Percentiles rank a stretch among this genome's conserved stretches.
Evolutionary conservation across 441 rosid species (phyloP).

Genomic region (Arabidopsis hybrid): DNA sequence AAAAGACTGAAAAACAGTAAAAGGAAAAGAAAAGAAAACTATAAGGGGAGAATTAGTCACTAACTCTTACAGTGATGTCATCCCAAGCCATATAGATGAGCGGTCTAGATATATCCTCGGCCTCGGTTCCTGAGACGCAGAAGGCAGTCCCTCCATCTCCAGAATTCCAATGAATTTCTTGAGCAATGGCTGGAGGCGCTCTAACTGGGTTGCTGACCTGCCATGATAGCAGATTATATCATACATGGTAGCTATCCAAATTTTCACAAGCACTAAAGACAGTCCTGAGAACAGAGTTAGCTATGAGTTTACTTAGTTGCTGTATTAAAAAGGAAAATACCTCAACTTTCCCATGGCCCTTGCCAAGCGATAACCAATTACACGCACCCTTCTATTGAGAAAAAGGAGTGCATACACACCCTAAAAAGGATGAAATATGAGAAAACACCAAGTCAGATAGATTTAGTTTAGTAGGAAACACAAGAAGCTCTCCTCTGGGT

Average conservation of each 20-base stretch:
- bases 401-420: conserved; percentile 96
- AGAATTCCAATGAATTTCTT: conserved; percentile 77
- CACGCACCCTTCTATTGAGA: conserved; percentile 90
- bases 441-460: conserved; percentile 39
- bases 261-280: conserved; percentile 25
- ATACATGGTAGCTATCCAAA: conserved; percentile 19
- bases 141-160: conserved; percentile 86
- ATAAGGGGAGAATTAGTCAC: conserved; percentile 45
- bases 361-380: conserved; percentile 88
- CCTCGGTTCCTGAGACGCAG: conserved; percentile 65
- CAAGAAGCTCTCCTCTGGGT: conserved; percentile 27
- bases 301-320: conserved; percentile 12
- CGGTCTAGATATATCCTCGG: conserved; percentile 84
- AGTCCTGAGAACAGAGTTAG: conserved; percentile 12
- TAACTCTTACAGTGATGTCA: conserved; percentile 88
- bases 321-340: conserved; percentile 47
- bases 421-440: conserved; percentile 50
- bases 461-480: conserved; percentile 31
- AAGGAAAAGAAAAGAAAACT: conserved; percentile 11
- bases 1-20: conserved; percentile 20
- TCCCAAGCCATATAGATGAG: conserved; percentile 89
- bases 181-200: conserved; percentile 94
- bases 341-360: conserved; percentile 93
- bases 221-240: conserved; percentile 24
- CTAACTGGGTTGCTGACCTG: conserved; percentile 93